phyloP scores from a whole-genome alignment of 139 green algal genomes.

The Asterochloris sp. region DNA sequence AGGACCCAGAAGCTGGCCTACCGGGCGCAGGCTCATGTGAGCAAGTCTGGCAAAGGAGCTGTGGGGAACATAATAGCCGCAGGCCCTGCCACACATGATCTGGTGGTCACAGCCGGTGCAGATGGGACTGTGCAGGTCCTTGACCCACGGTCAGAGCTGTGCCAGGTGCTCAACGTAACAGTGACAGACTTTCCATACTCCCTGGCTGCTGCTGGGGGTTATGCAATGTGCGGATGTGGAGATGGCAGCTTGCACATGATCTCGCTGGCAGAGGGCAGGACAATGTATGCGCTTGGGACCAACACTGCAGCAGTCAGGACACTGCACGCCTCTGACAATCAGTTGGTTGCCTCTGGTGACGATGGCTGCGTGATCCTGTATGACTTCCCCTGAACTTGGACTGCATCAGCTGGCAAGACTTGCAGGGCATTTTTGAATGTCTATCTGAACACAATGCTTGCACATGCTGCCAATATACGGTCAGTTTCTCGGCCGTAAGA shows the following conservation, averaged over 20 bases:
- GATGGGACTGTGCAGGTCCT: slow-evolving; percentile 50
- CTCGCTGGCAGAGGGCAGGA: slow-evolving; percentile 32
- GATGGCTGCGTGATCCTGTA: slow-evolving; percentile 53
- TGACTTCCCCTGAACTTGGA: slow-evolving; percentile 17
- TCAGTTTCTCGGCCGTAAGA: too few species aligned
- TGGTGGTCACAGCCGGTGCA: slow-evolving; percentile 55
- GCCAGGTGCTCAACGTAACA: slow-evolving; percentile 19
- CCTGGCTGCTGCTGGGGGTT: slow-evolving; percentile 40
- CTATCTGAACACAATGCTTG: too few species aligned
- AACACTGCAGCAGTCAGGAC: slow-evolving; percentile 50
- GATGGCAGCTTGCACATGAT: slow-evolving; percentile 55
- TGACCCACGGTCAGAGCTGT: slow-evolving; percentile 43
- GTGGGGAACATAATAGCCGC: slow-evolving; percentile 53
- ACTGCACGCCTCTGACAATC: slow-evolving; percentile 32
- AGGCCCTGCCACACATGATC: slow-evolving; percentile 15
- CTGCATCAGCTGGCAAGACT: too few species aligned
- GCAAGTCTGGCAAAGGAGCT: slow-evolving; percentile 38
- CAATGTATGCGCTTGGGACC: slow-evolving; percentile 46
- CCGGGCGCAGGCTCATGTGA: slow-evolving; percentile 53
- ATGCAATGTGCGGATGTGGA: slow-evolving; percentile 52
- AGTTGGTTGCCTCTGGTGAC: slow-evolving; percentile 47
- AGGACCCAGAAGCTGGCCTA: slow-evolving; percentile 15
- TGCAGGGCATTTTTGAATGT: too few species aligned
- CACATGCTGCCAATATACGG: too few species aligned
- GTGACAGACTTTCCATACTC: slow-evolving; percentile 75